Evolutionary conservation across 768 basidiomycete genomes (phyloP).

Genomic region (Tricholoma bakamatsutake): DNA sequence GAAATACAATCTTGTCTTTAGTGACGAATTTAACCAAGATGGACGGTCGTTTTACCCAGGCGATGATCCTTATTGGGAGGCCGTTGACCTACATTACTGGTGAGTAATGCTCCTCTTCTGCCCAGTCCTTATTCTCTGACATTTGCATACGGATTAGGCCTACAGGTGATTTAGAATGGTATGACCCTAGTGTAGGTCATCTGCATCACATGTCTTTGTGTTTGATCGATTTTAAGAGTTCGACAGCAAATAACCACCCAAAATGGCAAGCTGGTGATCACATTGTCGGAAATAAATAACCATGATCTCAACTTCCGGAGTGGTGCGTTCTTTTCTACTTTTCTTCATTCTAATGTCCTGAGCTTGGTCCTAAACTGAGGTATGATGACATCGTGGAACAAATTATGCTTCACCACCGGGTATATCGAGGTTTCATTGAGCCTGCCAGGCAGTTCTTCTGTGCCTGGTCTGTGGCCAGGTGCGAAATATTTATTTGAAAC

Average conservation of each 20-base stretch:
- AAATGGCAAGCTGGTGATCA: slow-evolving; percentile 76
- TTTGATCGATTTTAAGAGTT: neutral
- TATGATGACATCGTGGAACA: slow-evolving; percentile 87
- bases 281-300: slow-evolving; percentile 59
- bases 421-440: slow-evolving; percentile 83
- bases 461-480: slow-evolving; percentile 86
- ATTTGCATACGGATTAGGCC: slow-evolving; percentile 31
- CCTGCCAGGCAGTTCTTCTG: slow-evolving; percentile 54
- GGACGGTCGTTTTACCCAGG: slow-evolving; percentile 70
- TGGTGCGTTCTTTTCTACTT: slow-evolving; percentile 40
- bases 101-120: slow-evolving; percentile 21
- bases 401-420: slow-evolving; percentile 90
- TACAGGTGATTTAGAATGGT: slow-evolving; percentile 82
- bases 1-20: slow-evolving; percentile 79
- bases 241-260: slow-evolving; percentile 62
- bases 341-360: slow-evolving; percentile 18
- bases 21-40: slow-evolving; percentile 62
- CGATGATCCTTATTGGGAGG: slow-evolving; percentile 86
- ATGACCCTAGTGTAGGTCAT: slow-evolving; percentile 55
- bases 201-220: neutral
- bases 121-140: neutral
- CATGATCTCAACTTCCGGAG: slow-evolving; percentile 84
- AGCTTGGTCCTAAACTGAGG: slow-evolving; percentile 26
- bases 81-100: slow-evolving; percentile 84
- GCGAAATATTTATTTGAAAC: slow-evolving; percentile 15